Conservation (phyloP, 306 rosid genomes). For the Boehmeria nivea region DNA sequence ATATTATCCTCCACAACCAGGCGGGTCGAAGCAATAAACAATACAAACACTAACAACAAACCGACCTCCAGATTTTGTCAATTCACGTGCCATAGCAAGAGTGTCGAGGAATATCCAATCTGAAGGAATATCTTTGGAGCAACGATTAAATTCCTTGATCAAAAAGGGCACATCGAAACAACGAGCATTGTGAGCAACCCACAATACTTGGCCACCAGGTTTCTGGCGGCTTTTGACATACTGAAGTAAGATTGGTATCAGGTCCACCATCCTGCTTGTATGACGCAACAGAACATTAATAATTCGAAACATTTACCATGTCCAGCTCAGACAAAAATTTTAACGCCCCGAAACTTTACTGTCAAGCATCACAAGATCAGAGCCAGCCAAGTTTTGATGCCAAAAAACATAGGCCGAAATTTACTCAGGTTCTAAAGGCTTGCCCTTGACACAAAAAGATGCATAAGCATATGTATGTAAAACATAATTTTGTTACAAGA, state of each 20-base stretch:
- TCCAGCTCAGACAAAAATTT: no score
- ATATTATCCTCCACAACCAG: neutral
- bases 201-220: conserved; percentile 60
- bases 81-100: conserved; percentile 56
- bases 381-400: no score
- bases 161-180: conserved; percentile 83
- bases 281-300: neutral
- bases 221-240: conserved; percentile 66
- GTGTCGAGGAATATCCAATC: conserved; percentile 67
- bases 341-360: no score
- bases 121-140: conserved; percentile 49
- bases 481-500: no score
- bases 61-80: conserved; percentile 56
- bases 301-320: no score
- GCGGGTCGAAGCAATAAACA: neutral
- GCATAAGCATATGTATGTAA: no score
- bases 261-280: conserved; percentile 67
- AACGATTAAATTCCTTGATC: conserved; percentile 54
- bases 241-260: conserved; percentile 59
- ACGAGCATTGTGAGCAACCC: conserved; percentile 79
- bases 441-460: no score
- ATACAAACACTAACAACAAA: neutral
- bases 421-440: no score
- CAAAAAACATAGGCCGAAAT: no score
- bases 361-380: no score